These are phyloP conservation scores for Zea mays DNA, from an alignment of 176 grass and related monocot genomes.

Conservation along the genomic window DNA sequence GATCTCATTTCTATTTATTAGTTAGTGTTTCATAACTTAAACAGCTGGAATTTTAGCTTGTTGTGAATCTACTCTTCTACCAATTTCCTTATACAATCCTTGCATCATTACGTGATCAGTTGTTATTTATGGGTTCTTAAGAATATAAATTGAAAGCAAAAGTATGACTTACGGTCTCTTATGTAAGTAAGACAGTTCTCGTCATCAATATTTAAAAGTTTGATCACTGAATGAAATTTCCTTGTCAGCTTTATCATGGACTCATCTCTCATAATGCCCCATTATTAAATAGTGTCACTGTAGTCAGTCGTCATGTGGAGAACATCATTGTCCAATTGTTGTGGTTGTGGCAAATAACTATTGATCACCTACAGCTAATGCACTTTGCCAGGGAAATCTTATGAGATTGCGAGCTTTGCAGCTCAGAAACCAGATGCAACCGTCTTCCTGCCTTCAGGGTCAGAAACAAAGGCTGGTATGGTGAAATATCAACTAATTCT, in stretches of 20 bases:
- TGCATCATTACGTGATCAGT: slow-evolving; percentile 4
- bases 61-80: neutral
- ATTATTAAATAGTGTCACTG: neutral
- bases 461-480: slow-evolving; percentile 62
- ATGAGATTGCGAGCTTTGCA: slow-evolving; percentile 61
- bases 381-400: slow-evolving; percentile 65
- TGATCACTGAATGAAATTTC: slow-evolving; percentile 4
- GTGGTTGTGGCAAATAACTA: neutral
- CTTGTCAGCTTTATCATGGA: neutral
- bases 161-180: slow-evolving; percentile 7
- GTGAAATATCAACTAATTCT: neutral
- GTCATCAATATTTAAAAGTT: neutral
- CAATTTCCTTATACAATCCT: slow-evolving; percentile 14
- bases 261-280: neutral
- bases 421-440: slow-evolving; percentile 70
- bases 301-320: neutral
- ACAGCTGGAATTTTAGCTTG: slow-evolving; percentile 3
- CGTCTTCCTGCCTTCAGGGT: slow-evolving; percentile 60
- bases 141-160: neutral
- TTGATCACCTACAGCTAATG: neutral
- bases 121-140: neutral
- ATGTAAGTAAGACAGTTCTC: neutral
- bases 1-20: neutral
- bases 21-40: neutral
- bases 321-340: neutral